Base-by-base conservation (phyloP, 768 basidiomycete species). In the Lentinula sp. region DNA sequence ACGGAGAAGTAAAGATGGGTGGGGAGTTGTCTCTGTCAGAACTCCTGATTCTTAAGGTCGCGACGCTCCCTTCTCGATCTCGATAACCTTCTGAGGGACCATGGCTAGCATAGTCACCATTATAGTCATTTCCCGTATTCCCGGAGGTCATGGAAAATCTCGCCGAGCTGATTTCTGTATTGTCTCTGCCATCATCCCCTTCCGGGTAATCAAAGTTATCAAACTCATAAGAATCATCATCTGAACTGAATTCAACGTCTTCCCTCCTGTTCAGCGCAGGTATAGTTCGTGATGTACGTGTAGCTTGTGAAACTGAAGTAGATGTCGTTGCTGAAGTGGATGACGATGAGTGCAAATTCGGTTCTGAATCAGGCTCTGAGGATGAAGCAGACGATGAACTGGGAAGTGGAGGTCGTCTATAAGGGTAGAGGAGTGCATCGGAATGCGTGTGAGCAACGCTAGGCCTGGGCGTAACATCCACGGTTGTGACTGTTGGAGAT, bases 51-150 rank as follows among this genome's bases (percentile, higher is more conserved):
- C 86, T 80, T n/a, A 85, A 68, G 10, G 85, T 86, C 43, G 78
- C 75, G 39, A 83, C 68, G 66, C 83, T 85, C 60, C 79, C 81
- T 67, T 87, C 87, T 48, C 84, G 76, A 59, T 82, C 78, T 37
- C 83, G 77, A 68, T 65, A 40, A 40, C 56, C 28, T 40, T 61
- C 51, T 65, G 68, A 3, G 57, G 61, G 54, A 56, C 66, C 34
- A 70, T 63, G 9, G 70, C 67, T 16, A 75, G 78, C 16, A 85
- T 81, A 11, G 87, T 86, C 45, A 11, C 49, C 50, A 34, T 21
- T 28, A 45, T 18, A 49, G 7, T 18, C 55, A 6, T 40, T 46
- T 15, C 57, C 45, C 7, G 31, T 13, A 48, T 18, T 23, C 16
- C 46, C 23, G 13, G 55, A 53, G 31, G 57, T 60, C 15, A 55